A percentile compares a stretch with the other conserved stretches of the same genome.
Conservation (phyloP, 176 grass and related monocot species). For the Juncus inflexus region DNA sequence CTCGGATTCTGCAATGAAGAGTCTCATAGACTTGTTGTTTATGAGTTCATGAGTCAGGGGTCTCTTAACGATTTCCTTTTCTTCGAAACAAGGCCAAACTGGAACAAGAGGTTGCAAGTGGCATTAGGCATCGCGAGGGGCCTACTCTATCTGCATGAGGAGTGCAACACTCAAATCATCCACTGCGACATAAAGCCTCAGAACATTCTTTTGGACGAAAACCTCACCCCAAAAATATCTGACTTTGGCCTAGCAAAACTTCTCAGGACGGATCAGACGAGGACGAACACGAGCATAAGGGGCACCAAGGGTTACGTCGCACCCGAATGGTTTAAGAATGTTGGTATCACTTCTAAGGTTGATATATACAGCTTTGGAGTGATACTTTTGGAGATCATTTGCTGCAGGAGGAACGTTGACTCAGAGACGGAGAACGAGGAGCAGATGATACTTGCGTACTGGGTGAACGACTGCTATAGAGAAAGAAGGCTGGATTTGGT, state of each 20-base stretch:
- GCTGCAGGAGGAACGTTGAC: slow-evolving; percentile 20
- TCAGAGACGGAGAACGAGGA: slow-evolving; percentile 17
- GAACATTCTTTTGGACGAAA: slow-evolving; percentile 27
- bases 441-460: slow-evolving; percentile 7
- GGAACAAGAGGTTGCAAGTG: slow-evolving; percentile 25
- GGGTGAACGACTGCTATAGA: slow-evolving; percentile 23
- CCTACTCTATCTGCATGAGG: slow-evolving; percentile 27
- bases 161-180: slow-evolving; percentile 25
- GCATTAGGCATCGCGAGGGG: slow-evolving; percentile 25
- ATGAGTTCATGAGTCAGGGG: slow-evolving; percentile 52
- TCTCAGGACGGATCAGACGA: slow-evolving; percentile 22
- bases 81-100: slow-evolving; percentile 6
- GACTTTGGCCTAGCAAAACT: slow-evolving; percentile 31
- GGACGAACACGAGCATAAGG: slow-evolving; percentile 21
- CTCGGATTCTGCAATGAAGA: slow-evolving; percentile 53
- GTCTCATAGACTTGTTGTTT: slow-evolving; percentile 42
- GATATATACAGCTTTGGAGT: slow-evolving; percentile 24
- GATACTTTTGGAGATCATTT: slow-evolving; percentile 8
- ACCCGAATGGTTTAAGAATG: slow-evolving; percentile 30
- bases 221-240: slow-evolving; percentile 19
- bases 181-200: slow-evolving; percentile 26
- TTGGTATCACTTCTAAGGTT: slow-evolving; percentile 25
- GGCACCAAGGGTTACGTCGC: slow-evolving; percentile 28
- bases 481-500: slow-evolving; percentile 16
- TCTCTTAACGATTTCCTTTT: slow-evolving; percentile 24